Base-by-base conservation (phyloP, 2,329 filamentous ascomycete genomes). In the Pseudopithomyces maydicus region DNA sequence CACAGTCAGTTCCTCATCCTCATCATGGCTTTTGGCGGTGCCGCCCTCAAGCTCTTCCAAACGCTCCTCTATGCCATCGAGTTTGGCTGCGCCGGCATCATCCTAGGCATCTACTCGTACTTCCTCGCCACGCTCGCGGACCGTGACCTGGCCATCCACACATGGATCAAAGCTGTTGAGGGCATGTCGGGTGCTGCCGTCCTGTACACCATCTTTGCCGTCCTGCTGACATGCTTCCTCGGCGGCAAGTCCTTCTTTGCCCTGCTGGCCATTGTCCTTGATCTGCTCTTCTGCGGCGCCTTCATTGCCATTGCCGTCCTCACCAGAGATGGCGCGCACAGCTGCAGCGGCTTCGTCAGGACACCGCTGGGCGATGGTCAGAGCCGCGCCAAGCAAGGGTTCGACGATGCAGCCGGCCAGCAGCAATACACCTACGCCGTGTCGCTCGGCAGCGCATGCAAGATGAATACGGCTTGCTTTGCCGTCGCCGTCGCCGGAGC, bases 261-360 rank as follows among this genome's bases (percentile, higher is more conserved):
- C 3, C 82, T 88, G 69, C 62, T 95, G 52, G 90, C 85, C 61
- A 85, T 96, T 61, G 59, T 93, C 22, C 81, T 97, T 46, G 91
- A 97, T 70, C 67, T 95, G 52, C 84, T 84, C 68, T 96, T 97
- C 76, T 79, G 86, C 51, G 91, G 84, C 39, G 86, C 82, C 56
- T 95, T 95, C 80, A 85, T 96, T 70, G 96, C 92, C 70, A 85
- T 97, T 57, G 91, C 92, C 0, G 81, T 88, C 47, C 82, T 91
- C 61, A 93, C 90, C 57, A 84, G 89, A 36, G 78, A 85, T 54
- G 92, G 92, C 36, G 85, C 86, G 0, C 77, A 82, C 58, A 84
- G 78, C 48, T 97, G 93, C 80, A 81, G 78, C 14, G 86, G 86
- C 46, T 78, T 78, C 15, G 57, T 79, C 82, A 46, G 94, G 87